Percentiles rank a stretch among this genome's conserved stretches.
phyloP scores from a whole-genome alignment of 306 rosid species.

The Gillenia trifoliata region DNA sequence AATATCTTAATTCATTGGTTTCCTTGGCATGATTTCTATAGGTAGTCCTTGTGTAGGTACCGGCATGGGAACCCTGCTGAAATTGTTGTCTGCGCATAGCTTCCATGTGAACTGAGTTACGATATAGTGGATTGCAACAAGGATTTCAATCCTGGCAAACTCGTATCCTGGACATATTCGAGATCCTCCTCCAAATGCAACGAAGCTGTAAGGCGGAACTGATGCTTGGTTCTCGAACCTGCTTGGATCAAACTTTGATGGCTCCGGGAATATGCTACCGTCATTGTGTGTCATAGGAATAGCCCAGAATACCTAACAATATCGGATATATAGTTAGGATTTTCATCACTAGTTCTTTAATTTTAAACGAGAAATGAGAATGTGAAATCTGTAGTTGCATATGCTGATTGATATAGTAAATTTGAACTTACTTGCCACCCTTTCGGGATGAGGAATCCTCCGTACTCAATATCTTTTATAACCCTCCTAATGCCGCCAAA shows the following conservation, averaged over 20 bases:
- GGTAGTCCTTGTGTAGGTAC: constrained; percentile 57
- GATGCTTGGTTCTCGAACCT: constrained; percentile 60
- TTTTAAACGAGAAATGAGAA: not conserved
- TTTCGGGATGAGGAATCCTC: constrained; percentile 63
- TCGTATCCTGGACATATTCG: constrained; percentile 72
- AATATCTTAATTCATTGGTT: not conserved
- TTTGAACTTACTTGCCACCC: constrained; percentile 79
- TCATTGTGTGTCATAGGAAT: constrained; percentile 70
- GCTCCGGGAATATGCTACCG: constrained; percentile 44
- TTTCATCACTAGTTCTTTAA: not conserved
- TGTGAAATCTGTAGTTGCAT: not conserved
- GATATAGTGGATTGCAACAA: constrained; percentile 58
- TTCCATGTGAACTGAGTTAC: constrained; percentile 70
- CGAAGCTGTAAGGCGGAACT: constrained; percentile 53
- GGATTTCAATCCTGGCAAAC: constrained; percentile 58
- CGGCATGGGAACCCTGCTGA: constrained; percentile 56
- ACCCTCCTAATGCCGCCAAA: constrained; percentile 61
- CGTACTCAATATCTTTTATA: constrained; percentile 48
- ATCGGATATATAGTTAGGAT: not conserved
- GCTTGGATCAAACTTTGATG: constrained; percentile 65
- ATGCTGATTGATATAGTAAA: not conserved
- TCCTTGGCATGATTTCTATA: constrained; percentile 41
- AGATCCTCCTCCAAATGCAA: constrained; percentile 68
- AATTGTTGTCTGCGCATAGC: constrained; percentile 44
- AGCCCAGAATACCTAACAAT: constrained; percentile 63